Conservation (phyloP, 441 rosid genomes). For the Pelargonium citronellum region DNA sequence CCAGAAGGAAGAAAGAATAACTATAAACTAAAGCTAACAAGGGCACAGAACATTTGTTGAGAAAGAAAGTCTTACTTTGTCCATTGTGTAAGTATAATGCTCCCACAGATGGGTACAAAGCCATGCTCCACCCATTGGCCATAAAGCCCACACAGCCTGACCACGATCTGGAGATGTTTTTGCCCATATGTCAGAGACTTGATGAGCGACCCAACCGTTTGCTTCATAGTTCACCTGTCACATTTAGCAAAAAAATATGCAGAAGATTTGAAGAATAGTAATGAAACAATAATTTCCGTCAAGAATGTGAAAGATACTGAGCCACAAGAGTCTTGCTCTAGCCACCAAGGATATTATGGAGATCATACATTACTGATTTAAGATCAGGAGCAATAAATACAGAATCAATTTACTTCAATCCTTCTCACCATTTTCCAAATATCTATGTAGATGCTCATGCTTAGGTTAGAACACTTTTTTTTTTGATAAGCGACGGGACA, state of each 20-base stretch:
- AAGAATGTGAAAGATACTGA: not conserved
- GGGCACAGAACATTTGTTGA: not conserved
- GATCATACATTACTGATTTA: not conserved
- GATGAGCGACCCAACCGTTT: constrained; percentile 27
- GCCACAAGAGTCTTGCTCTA: constrained; percentile 1
- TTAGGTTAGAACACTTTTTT: not conserved
- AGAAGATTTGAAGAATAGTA: not conserved
- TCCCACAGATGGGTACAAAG: constrained; percentile 31
- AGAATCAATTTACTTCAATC: too few species aligned
- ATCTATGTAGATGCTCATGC: not conserved
- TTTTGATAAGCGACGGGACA: too few species aligned
- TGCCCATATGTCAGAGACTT: constrained; percentile 26
- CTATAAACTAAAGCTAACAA: not conserved
- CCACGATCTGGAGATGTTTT: constrained; percentile 29
- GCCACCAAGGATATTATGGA: not conserved
- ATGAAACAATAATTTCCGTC: not conserved
- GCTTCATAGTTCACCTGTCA: constrained; percentile 24
- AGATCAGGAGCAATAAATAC: not conserved
- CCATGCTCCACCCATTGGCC: constrained; percentile 33
- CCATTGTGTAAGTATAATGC: constrained; percentile 27
- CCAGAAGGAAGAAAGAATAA: not conserved
- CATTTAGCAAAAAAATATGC: not conserved
- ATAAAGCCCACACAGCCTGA: constrained; percentile 25
- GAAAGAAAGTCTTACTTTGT: constrained; percentile 21
- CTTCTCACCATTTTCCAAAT: not conserved